These are phyloP conservation scores for Lactarius deliciosus DNA, from an alignment of 768 basidiomycete species.

Conservation along the genomic window DNA sequence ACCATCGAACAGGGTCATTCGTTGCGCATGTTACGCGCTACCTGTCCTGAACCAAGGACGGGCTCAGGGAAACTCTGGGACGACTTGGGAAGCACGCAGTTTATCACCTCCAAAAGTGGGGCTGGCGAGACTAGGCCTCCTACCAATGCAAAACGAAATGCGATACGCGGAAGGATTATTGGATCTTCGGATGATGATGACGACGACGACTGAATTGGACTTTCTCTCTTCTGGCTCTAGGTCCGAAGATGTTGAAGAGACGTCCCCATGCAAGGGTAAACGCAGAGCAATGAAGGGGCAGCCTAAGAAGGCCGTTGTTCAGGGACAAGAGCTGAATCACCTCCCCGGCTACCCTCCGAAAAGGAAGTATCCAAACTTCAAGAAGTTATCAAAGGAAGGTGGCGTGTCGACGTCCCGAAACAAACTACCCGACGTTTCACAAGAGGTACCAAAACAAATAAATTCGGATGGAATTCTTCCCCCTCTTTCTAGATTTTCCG, in stretches of 20 bases:
- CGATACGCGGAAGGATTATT: neutral
- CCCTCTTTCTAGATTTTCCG: slow-evolving; percentile 2
- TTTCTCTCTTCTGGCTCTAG: slow-evolving; percentile 23
- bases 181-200: slow-evolving; percentile 23
- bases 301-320: neutral
- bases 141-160: slow-evolving; percentile 7
- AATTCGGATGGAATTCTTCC: slow-evolving; percentile 11
- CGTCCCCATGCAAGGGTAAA: slow-evolving; percentile 9
- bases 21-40: neutral
- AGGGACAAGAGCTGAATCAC: neutral
- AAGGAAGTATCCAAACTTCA: slow-evolving; percentile 25
- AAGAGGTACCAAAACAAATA: neutral
- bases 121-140: neutral
- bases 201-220: slow-evolving; percentile 24
- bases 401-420: slow-evolving; percentile 14
- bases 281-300: slow-evolving; percentile 8
- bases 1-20: neutral
- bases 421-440: neutral
- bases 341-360: slow-evolving; percentile 10
- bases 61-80: slow-evolving; percentile 24
- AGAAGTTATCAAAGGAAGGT: slow-evolving; percentile 20
- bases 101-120: slow-evolving; percentile 7
- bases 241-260: slow-evolving; percentile 18
- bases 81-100: slow-evolving; percentile 18
- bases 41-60: neutral